These are phyloP conservation scores for Leptographium flavum DNA, from an alignment of 2,329 filamentous ascomycete species.

Conservation along the genomic window DNA sequence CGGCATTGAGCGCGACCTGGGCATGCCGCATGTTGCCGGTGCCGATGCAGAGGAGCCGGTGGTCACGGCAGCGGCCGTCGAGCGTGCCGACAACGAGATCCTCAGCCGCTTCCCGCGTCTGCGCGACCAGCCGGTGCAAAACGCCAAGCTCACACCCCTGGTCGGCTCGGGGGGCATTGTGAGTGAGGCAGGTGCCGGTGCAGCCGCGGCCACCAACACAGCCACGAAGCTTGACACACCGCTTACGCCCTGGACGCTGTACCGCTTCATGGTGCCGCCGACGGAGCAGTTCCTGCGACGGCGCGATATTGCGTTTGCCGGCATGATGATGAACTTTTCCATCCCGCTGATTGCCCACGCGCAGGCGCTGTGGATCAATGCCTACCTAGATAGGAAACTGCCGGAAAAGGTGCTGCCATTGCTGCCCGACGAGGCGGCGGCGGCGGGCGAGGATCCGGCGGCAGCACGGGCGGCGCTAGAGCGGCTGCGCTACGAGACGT, in stretches of 20 bases:
- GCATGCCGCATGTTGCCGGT: constrained; percentile 27
- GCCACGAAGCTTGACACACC: constrained; percentile 18
- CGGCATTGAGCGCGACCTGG: constrained; percentile 30
- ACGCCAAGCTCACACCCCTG: constrained; percentile 29
- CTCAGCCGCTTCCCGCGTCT: constrained; percentile 37
- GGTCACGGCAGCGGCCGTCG: background rate
- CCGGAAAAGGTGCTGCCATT: constrained; percentile 14
- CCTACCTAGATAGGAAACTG: constrained; percentile 45
- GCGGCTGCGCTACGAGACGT: constrained; percentile 35
- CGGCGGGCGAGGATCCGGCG: constrained; percentile 10
- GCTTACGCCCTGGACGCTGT: constrained; percentile 26
- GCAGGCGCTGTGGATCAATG: constrained; percentile 48
- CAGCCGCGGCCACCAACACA: constrained; percentile 16
- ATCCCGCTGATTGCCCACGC: constrained; percentile 27
- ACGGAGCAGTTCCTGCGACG: constrained; percentile 20
- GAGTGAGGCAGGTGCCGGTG: too few species aligned
- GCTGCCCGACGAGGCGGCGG: background rate
- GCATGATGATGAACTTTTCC: constrained; percentile 27
- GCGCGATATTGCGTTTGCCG: constrained; percentile 31
- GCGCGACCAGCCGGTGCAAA: constrained; percentile 32
- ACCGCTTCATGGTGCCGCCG: constrained; percentile 32
- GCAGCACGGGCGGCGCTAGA: constrained; percentile 23
- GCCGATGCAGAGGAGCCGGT: constrained; percentile 9
- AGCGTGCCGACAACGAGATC: constrained; percentile 37
- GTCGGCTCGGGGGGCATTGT: constrained; percentile 22